phyloP scores from a whole-genome alignment of 495 filamentous ascomycete species.

The Aspergillus sclerotiicarbonarius region DNA sequence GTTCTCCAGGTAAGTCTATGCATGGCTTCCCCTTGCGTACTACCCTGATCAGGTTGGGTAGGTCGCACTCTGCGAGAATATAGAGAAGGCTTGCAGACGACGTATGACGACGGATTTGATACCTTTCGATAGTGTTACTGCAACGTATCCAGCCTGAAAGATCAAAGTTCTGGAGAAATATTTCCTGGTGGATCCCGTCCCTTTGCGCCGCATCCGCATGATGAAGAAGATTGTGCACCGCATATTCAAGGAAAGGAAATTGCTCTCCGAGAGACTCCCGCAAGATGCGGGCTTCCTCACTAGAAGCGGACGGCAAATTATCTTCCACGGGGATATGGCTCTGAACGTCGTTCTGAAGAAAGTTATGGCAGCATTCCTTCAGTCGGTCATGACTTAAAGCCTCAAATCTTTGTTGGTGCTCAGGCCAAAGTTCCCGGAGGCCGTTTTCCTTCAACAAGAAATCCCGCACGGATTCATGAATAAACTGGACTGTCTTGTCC shows the following conservation, averaged over 20 bases:
- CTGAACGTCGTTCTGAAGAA: slow-evolving; percentile 18
- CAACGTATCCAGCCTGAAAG: slow-evolving; percentile 33
- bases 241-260: slow-evolving; percentile 46
- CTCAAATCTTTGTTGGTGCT: slow-evolving; percentile 15
- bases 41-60: slow-evolving; percentile 2
- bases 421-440: slow-evolving; percentile 30
- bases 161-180: slow-evolving; percentile 39
- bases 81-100: slow-evolving; percentile 39
- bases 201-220: slow-evolving; percentile 41
- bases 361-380: slow-evolving; percentile 31
- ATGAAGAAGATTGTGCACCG: slow-evolving; percentile 37
- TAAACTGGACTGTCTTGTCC: slow-evolving; percentile 38
- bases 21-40: not conserved
- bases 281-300: not conserved
- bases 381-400: slow-evolving; percentile 33
- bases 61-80: slow-evolving; percentile 38
- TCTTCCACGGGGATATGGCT: not conserved
- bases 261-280: not conserved
- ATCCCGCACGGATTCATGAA: slow-evolving; percentile 49
- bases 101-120: slow-evolving; percentile 31
- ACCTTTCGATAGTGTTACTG: slow-evolving; percentile 38
- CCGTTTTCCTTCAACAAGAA: slow-evolving; percentile 40
- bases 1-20: not conserved
- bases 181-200: slow-evolving; percentile 29
- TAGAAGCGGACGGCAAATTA: not conserved